phyloP scores from a whole-genome alignment of 2,329 filamentous ascomycete genomes.

The Kalmusia sp. region DNA sequence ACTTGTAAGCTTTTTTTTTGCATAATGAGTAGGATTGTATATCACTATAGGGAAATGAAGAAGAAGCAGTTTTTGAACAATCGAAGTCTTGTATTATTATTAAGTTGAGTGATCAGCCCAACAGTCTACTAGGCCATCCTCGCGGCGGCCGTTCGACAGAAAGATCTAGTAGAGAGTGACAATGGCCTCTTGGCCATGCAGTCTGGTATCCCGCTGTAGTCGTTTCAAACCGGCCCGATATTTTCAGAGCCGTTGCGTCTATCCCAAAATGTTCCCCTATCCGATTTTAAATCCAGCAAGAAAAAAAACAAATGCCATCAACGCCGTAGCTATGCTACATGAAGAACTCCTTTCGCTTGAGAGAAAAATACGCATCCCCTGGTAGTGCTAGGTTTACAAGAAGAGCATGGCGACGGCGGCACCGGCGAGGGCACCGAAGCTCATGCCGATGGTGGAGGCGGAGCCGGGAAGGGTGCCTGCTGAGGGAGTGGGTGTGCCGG shows the following conservation, averaged over 20 bases:
- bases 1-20: too few species aligned
- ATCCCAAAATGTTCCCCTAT: background rate
- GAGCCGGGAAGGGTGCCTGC: background rate
- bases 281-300: background rate
- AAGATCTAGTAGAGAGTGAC: conserved; percentile 8
- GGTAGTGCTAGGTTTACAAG: conserved; percentile 4
- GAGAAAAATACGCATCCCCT: background rate
- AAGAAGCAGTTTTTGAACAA: background rate
- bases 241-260: background rate
- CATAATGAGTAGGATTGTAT: background rate
- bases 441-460: conserved; percentile 7
- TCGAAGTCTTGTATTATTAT: conserved; percentile 7
- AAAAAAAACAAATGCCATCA: background rate
- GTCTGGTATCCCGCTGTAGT: conserved; percentile 11
- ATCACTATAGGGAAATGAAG: background rate
- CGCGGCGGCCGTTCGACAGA: background rate
- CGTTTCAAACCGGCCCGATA: background rate
- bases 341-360: background rate
- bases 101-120: conserved; percentile 7
- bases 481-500: background rate
- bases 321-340: conserved; percentile 8
- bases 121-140: background rate
- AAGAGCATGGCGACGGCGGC: conserved; percentile 9
- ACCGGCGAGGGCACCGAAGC: conserved; percentile 9
- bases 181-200: conserved; percentile 9